Evolutionary conservation across 176 grass and related monocot genomes (phyloP).

Genomic region (Puccinellia tenuiflora): DNA sequence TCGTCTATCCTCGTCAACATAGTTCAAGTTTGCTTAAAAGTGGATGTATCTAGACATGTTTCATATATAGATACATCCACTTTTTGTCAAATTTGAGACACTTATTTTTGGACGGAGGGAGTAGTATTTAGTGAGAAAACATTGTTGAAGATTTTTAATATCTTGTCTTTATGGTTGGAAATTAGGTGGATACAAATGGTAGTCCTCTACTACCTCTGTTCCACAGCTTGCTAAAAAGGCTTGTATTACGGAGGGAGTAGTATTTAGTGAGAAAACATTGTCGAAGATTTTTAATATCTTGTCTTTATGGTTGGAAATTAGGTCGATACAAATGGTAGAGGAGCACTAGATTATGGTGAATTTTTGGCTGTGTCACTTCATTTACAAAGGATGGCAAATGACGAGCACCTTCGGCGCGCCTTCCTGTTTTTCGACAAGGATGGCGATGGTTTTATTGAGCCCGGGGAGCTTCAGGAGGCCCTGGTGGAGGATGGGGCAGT

Average conservation of each 20-base stretch:
- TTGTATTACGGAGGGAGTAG: no score
- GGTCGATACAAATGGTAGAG: slow-evolving; percentile 72
- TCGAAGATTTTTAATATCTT: slow-evolving; percentile 6
- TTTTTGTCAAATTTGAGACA: no score
- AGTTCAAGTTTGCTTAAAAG: no score
- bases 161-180: slow-evolving; percentile 16
- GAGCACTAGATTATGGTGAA: slow-evolving; percentile 77
- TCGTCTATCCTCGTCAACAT: no score
- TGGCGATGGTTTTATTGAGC: slow-evolving; percentile 73
- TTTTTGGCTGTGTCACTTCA: slow-evolving; percentile 87
- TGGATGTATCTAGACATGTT: no score
- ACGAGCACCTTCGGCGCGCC: slow-evolving; percentile 72
- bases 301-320: slow-evolving; percentile 25
- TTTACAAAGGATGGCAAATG: slow-evolving; percentile 82
- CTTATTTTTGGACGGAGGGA: no score
- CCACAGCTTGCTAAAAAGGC: no score
- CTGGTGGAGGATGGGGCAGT: slow-evolving; percentile 51
- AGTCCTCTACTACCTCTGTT: no score
- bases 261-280: no score
- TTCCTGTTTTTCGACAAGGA: slow-evolving; percentile 84
- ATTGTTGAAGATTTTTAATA: not conserved
- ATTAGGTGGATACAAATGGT: slow-evolving; percentile 36
- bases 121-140: not conserved
- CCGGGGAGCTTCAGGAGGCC: slow-evolving; percentile 64
- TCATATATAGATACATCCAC: no score